Evolutionary conservation across 2,329 filamentous ascomycete genomes (phyloP), one percentile per base, ranked within the genome.

Genomic region (Neonectria neomacrospora): DNA sequence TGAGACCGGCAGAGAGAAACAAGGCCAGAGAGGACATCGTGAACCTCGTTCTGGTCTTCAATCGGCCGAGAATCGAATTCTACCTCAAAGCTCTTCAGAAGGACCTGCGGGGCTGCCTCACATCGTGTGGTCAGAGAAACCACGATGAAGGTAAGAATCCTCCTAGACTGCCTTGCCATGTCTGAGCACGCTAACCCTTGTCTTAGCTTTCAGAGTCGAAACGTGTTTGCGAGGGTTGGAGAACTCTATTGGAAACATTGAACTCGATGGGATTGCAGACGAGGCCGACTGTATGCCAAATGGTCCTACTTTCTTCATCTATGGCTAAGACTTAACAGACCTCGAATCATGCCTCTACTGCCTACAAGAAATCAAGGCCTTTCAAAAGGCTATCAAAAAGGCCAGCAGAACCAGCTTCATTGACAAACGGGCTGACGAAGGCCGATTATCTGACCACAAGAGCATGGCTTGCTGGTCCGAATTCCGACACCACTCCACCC

Each of bases 381-480:
- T 64, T 22, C 6, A 58, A 1, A 63, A 42, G 9, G 26, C 45
- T 0, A 53, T n/a, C n/a, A 32, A n/a, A 1, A 62, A 45, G 9
- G 22, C 45, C 0, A 53, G 41, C 22, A 32, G 12, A 5, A 41
- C n/a, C 2, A n/a, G 1, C 2, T 67, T 65, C 14, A 58, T 73
- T 22, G 52, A 71, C 2, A 12, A 44, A 1, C 51, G 41, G 1
- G 71, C 69, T 1, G 39, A 12, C 1, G 39, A 50, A 6, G 69
- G 62, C 2, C 71, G 70, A 3, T 56, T 65, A 5, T 64, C 11
- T 3, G 71, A 69, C 3, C 59, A 71, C 0, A 57, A 41, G 1
- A 64, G 64, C 34, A 69, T 68, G 0, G 39, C 55, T 9, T 71
- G 69, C 41, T 77, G 76, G 76, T 67, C 66, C 2, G 73, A 78